Evolutionary conservation across 2,329 filamentous ascomycete genomes (phyloP).

Genomic region (Ophidiomyces ophidiicola): DNA sequence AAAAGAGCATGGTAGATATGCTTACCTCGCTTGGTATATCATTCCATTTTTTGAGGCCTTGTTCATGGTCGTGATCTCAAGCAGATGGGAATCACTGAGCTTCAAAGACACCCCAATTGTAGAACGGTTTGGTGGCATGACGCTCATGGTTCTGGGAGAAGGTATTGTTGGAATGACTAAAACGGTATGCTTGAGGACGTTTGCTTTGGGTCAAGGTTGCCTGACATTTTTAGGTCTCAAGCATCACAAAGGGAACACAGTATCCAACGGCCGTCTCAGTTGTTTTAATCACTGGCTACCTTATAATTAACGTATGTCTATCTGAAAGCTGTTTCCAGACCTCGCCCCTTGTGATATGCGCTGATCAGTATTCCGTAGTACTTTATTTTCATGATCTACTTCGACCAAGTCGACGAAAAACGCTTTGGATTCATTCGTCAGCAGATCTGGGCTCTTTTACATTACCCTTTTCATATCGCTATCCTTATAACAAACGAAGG

Average conservation of each 20-base stretch:
- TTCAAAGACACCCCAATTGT: constrained; percentile 49
- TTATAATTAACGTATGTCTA: constrained; percentile 13
- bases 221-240: constrained; percentile 12
- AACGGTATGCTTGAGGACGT: constrained; percentile 11
- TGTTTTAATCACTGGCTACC: constrained; percentile 13
- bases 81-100: constrained; percentile 35
- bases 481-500: constrained; percentile 53
- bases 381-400: constrained; percentile 53
- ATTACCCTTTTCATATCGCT: constrained; percentile 21
- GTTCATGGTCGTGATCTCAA: constrained; percentile 38
- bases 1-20: constrained; percentile 3
- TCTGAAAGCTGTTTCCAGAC: too few species aligned
- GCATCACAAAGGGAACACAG: constrained; percentile 12
- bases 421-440: constrained; percentile 45
- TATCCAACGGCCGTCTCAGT: constrained; percentile 12
- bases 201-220: too few species aligned
- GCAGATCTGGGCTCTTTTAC: constrained; percentile 36
- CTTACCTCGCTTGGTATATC: constrained; percentile 40
- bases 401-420: constrained; percentile 42
- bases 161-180: constrained; percentile 38
- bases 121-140: constrained; percentile 47
- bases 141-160: constrained; percentile 50
- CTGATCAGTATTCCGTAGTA: constrained; percentile 22
- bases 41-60: constrained; percentile 39
- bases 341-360: neutral